Base-by-base conservation (phyloP, 371 early-diverging fungal species). In the Mucor plumbeus region DNA sequence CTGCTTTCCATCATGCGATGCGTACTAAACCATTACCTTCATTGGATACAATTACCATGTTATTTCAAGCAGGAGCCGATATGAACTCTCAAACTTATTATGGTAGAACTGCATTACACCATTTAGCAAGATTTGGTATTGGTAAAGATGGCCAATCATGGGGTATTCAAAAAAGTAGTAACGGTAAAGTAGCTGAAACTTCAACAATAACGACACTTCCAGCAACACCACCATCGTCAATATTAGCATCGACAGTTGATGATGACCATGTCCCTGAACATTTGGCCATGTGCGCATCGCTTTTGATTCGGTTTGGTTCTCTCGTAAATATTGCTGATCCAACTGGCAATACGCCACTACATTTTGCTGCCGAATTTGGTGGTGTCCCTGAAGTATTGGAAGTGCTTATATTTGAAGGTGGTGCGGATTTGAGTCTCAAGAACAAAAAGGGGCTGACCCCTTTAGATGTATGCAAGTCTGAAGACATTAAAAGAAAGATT, bases 51-150 rank as follows among this genome's bases (percentile, higher is more conserved):
- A 82, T 91, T 40, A 78, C 80, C 47, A 78, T 90, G 73, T 66
- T 92, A 3, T 87, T 86, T 64, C 85, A 85, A 54, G 83, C 88
- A 8, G 91, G 91, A 5, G 88, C 87, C 0, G 88, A 90, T 50
- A 82, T 91, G 66, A 90, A 90, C 63, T 82, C 87, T 0, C 85
- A 87, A 56, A 88, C 88, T 4, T 79, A 82, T 19, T 81, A 84
- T 65, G 90, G 89, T 26, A 82, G 90, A 5, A 91, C 89, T 10
- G 87, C 87, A 1, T 69, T 89, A 8, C 89, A 89, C 65, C 89
- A 87, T 65, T 78, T 89, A 35, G 83, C 87, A 21, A 76, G 87
- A 1, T 81, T 88, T 60, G 86, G 84, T 36, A 63, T 81, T 4
- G 85, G 79, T 39, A 75, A 74, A 48, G 83, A 83, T 54, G 78